Percentiles rank a stretch among this genome's conserved stretches.
phyloP scores from a whole-genome alignment of 2,329 filamentous ascomycete genomes.

The Graphium sp. region DNA sequence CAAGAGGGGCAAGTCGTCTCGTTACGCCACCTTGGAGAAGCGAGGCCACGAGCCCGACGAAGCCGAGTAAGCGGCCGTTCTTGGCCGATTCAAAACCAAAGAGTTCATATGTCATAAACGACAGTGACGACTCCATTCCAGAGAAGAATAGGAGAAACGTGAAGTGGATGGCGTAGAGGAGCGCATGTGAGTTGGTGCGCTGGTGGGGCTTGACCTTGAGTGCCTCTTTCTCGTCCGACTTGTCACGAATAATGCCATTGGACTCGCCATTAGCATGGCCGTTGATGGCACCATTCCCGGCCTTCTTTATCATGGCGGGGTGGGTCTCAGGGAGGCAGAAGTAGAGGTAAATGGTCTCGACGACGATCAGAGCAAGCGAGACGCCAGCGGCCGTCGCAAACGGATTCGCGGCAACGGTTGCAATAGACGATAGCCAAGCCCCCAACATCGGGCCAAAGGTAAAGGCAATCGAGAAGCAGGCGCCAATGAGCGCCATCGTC shows the following conservation, averaged over 20 bases:
- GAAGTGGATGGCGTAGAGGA: slow-evolving; percentile 78
- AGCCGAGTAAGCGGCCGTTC: slow-evolving; percentile 76
- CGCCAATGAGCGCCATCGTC: slow-evolving; percentile 92
- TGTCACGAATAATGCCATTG: slow-evolving; percentile 9
- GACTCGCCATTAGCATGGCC: too few relatives aligned
- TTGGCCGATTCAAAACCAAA: slow-evolving; percentile 67
- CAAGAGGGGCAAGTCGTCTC: slow-evolving; percentile 63
- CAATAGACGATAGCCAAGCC: slow-evolving; percentile 66
- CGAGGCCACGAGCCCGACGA: slow-evolving; percentile 79
- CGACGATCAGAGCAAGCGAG: slow-evolving; percentile 66
- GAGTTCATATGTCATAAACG: slow-evolving; percentile 93
- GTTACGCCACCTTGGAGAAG: slow-evolving; percentile 89
- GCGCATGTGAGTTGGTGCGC: slow-evolving; percentile 65
- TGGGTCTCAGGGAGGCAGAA: slow-evolving; percentile 73
- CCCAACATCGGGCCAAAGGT: slow-evolving; percentile 90
- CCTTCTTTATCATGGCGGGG: slow-evolving; percentile 29
- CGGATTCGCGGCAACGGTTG: slow-evolving; percentile 69
- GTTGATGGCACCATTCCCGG: too few relatives aligned
- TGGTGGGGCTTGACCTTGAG: slow-evolving; percentile 13
- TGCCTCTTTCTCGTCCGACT: slow-evolving; percentile 10
- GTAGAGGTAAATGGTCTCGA: slow-evolving; percentile 82
- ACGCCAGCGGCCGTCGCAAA: slow-evolving; percentile 88
- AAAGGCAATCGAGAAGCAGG: slow-evolving; percentile 93
- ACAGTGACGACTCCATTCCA: slow-evolving; percentile 93
- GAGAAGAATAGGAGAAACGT: slow-evolving; percentile 92